Conservation (phyloP, 2,329 filamentous ascomycete genomes). For the Podosphaera xanthii region DNA sequence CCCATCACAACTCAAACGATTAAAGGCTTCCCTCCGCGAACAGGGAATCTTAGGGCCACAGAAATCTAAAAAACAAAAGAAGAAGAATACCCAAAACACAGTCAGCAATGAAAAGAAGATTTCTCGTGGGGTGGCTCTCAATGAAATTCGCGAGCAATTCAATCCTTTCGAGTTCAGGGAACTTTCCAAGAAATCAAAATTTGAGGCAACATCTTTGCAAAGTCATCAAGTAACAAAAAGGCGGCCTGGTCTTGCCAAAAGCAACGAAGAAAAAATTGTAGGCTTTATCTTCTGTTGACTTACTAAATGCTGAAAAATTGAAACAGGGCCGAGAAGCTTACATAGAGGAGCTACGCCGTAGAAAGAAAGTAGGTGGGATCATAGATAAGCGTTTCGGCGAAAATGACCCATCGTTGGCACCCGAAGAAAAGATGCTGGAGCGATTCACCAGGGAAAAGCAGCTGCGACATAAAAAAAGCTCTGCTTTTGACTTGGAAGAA, state of each 20-base stretch:
- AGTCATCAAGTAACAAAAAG: conserved; percentile 35
- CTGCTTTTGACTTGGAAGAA: conserved; percentile 79
- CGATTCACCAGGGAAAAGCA: conserved; percentile 79
- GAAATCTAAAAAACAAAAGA: conserved; percentile 86
- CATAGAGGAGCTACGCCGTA: conserved; percentile 49
- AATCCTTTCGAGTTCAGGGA: conserved; percentile 93
- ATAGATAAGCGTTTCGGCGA: conserved; percentile 88
- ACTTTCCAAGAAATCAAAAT: conserved; percentile 55
- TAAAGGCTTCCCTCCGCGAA: conserved; percentile 75
- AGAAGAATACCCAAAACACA: conserved; percentile 44
- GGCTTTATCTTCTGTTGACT: conserved; percentile 10
- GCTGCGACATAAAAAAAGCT: conserved; percentile 49
- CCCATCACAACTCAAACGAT: conserved; percentile 84
- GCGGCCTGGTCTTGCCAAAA: conserved; percentile 65
- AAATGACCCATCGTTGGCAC: conserved; percentile 78
- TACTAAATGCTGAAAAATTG: conserved; percentile 4
- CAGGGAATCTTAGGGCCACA: conserved; percentile 79
- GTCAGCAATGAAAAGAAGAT: conserved; percentile 49
- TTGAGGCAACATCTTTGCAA: conserved; percentile 43
- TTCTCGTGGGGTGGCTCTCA: conserved; percentile 54
- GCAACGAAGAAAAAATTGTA: conserved; percentile 66
- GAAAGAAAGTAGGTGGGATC: conserved; percentile 81
- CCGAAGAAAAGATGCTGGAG: conserved; percentile 79
- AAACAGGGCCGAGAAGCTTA: conserved; percentile 8
- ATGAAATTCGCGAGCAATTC: conserved; percentile 81